These are phyloP conservation scores for Ampelomyces quisqualis DNA, from an alignment of 2,329 filamentous ascomycete genomes.

Conservation along the genomic window DNA sequence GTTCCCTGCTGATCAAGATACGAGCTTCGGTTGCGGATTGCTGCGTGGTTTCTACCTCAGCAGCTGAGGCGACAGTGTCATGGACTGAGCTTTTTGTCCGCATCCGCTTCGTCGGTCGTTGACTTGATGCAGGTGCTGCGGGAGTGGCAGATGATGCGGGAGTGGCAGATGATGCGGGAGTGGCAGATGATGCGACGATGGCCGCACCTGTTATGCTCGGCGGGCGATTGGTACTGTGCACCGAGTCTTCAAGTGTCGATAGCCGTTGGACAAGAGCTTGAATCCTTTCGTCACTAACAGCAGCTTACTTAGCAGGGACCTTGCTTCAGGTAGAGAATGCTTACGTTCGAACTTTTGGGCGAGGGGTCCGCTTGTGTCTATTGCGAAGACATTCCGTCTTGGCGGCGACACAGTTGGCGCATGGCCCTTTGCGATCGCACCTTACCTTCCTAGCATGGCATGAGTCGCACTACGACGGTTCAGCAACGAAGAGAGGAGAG, in stretches of 20 bases:
- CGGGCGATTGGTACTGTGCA: conserved; percentile 14
- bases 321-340: neutral
- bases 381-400: conserved; percentile 36
- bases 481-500: neutral
- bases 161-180: conserved; percentile 3
- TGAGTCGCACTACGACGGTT: conserved; percentile 22
- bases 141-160: too few species aligned
- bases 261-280: conserved; percentile 32
- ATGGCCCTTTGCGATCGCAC: conserved; percentile 40
- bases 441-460: conserved; percentile 38
- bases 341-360: conserved; percentile 31
- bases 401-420: conserved; percentile 29
- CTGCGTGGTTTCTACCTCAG: conserved; percentile 20
- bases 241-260: conserved; percentile 29
- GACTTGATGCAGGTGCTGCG: conserved; percentile 7
- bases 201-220: conserved; percentile 4
- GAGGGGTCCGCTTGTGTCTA: conserved; percentile 29
- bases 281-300: conserved; percentile 31
- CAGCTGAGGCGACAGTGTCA: conserved; percentile 12
- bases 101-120: conserved; percentile 23
- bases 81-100: conserved; percentile 20
- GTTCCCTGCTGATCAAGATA: conserved; percentile 31
- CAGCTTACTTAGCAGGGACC: neutral
- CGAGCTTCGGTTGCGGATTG: conserved; percentile 29
- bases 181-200: neutral